phyloP scores from a whole-genome alignment of 2,329 filamentous ascomycete species.

The Epichloe gansuensis region DNA sequence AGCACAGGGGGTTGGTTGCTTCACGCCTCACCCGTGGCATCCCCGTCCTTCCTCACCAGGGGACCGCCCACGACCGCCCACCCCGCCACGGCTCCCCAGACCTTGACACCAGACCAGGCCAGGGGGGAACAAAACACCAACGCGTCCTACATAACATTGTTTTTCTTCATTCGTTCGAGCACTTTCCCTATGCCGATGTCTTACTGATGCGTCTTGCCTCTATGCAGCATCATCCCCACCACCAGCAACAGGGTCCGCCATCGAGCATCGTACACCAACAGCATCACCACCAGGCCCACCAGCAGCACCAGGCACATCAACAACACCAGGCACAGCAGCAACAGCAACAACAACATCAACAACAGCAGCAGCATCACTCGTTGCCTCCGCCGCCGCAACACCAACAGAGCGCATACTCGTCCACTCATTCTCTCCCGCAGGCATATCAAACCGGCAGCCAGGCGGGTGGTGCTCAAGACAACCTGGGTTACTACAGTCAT shows the following conservation, averaged over 20 bases:
- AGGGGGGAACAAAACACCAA: conserved; percentile 38
- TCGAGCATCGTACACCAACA: conserved; percentile 63
- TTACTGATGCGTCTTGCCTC: conserved; percentile 47
- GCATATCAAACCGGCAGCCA: conserved; percentile 57
- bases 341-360: conserved; percentile 35
- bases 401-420: conserved; percentile 55
- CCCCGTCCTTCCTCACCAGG: conserved; percentile 29
- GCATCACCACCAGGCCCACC: conserved; percentile 10
- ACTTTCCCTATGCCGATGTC: conserved; percentile 23
- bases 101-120: conserved; percentile 28
- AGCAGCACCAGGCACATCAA: conserved; percentile 48
- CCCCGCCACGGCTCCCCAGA: conserved; percentile 26
- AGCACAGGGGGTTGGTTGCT: conserved; percentile 28
- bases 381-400: conserved; percentile 30
- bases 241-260: conserved; percentile 60
- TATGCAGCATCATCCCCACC: conserved; percentile 67
- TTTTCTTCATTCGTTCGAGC: conserved; percentile 25
- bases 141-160: conserved; percentile 31
- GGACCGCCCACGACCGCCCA: conserved; percentile 18
- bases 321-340: conserved; percentile 53
- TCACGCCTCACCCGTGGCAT: conserved; percentile 36
- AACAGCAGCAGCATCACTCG: conserved; percentile 30
- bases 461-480: conserved; percentile 50
- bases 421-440: conserved; percentile 49
- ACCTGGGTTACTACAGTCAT: conserved; percentile 61